phyloP scores from a whole-genome alignment of 2,329 filamentous ascomycete genomes.

The Mycogone perniciosa region DNA sequence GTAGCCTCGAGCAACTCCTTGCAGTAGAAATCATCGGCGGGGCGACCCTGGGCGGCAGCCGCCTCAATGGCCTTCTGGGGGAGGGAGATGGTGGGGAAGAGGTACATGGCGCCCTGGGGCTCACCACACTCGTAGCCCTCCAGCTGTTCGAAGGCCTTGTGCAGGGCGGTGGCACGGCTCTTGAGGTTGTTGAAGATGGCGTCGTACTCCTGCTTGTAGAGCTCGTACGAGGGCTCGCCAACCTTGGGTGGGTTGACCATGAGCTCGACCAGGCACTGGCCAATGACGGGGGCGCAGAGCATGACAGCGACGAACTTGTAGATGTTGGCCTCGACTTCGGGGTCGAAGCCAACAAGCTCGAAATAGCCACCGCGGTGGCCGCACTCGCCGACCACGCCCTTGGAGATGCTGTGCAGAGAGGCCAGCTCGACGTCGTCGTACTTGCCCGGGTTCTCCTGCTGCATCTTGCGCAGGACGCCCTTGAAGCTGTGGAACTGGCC shows the following conservation, averaged over 20 bases:
- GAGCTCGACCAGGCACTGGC: constrained; percentile 92
- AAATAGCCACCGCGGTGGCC: constrained; percentile 97
- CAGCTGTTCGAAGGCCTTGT: constrained; percentile 88
- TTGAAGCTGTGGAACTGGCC: constrained; percentile 97
- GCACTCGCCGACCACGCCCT: constrained; percentile 98
- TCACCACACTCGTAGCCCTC: constrained; percentile 87
- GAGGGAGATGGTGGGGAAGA: constrained; percentile 89
- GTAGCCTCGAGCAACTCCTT: constrained; percentile 86
- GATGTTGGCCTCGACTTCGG: constrained; percentile 81
- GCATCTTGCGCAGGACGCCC: constrained; percentile 72
- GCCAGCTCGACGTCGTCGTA: constrained; percentile 85
- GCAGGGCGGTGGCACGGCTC: constrained; percentile 75
- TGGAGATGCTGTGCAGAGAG: constrained; percentile 87
- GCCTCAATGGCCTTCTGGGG: constrained; percentile 69
- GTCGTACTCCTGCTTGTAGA: constrained; percentile 82
- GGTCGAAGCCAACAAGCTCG: constrained; percentile 85
- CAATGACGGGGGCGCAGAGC: constrained; percentile 90
- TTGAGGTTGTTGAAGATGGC: constrained; percentile 72
- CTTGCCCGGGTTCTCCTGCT: constrained; percentile 64
- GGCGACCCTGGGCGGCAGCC: constrained; percentile 65
- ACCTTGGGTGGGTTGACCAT: constrained; percentile 92
- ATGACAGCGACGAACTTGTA: constrained; percentile 99
- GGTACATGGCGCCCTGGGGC: constrained; percentile 96
- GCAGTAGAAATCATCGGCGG: constrained; percentile 90
- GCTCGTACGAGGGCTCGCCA: constrained; percentile 75